A percentile compares a stretch with the other conserved stretches of the same genome.
phyloP scores from a whole-genome alignment of 371 early-diverging fungal species.

The Paraphysoderma sedebokerense region DNA sequence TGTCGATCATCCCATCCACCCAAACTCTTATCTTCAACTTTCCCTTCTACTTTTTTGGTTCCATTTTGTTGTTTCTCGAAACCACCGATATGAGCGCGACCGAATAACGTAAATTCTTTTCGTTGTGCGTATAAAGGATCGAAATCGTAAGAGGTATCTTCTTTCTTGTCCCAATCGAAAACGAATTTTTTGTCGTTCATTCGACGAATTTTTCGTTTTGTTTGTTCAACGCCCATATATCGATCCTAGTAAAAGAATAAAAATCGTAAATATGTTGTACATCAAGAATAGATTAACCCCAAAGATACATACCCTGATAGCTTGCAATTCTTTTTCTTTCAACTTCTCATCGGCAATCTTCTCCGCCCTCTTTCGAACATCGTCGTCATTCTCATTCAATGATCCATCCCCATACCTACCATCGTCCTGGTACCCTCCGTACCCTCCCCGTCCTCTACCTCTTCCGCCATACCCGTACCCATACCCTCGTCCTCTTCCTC shows the following conservation, averaged over 20 bases:
- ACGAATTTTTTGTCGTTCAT: slow-evolving; percentile 84
- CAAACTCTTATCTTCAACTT: slow-evolving; percentile 50
- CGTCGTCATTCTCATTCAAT: slow-evolving; percentile 6
- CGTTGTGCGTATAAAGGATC: slow-evolving; percentile 72
- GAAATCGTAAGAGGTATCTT: slow-evolving; percentile 85
- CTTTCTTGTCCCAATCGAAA: slow-evolving; percentile 91
- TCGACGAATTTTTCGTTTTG: slow-evolving; percentile 54
- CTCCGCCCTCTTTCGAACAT: slow-evolving; percentile 6
- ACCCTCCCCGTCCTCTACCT: too few relatives aligned
- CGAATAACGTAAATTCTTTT: slow-evolving; percentile 56
- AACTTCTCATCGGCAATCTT: slow-evolving; percentile 5
- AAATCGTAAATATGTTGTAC: slow-evolving; percentile 10
- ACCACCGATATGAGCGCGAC: slow-evolving; percentile 81
- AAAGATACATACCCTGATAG: slow-evolving; percentile 19
- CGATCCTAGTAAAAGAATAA: slow-evolving; percentile 30
- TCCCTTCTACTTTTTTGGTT: slow-evolving; percentile 44
- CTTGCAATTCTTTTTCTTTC: slow-evolving; percentile 29
- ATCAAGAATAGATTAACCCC: not conserved
- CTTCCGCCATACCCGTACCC: slow-evolving; percentile 10
- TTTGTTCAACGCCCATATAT: slow-evolving; percentile 71
- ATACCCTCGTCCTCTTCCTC: slow-evolving; percentile 6
- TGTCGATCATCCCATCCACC: slow-evolving; percentile 74
- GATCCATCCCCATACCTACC: slow-evolving; percentile 8
- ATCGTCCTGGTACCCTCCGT: not conserved
- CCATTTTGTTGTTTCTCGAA: slow-evolving; percentile 67